Evolutionary conservation across 73 alveolate species (phyloP).

Genomic region (Paramecium octaurelia): DNA sequence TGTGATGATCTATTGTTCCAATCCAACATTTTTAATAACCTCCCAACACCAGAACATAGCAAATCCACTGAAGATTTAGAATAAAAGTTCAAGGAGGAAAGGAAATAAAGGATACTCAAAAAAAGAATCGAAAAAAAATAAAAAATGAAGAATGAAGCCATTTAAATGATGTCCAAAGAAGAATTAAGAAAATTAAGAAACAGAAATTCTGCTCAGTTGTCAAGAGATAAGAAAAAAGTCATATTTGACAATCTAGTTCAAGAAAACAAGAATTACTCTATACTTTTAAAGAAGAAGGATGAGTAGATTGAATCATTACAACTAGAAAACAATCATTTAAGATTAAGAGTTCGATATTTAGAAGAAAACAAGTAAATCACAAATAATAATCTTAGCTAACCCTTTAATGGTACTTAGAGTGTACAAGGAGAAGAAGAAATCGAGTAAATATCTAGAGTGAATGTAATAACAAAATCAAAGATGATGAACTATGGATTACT

Average conservation of each 20-base stretch:
- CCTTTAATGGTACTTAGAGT: neutral
- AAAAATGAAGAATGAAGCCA: neutral
- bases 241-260: neutral
- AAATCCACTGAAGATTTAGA: neutral
- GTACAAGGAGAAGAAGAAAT: neutral
- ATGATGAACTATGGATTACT: slow-evolving; percentile 9
- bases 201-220: neutral
- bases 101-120: neutral
- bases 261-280: neutral
- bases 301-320: neutral
- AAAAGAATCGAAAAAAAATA: neutral
- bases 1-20: neutral
- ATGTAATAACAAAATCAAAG: neutral
- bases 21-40: neutral
- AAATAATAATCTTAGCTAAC: neutral
- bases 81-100: neutral
- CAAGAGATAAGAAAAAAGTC: neutral
- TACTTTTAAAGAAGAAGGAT: neutral
- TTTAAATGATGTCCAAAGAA: neutral
- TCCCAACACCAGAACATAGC: neutral
- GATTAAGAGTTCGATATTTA: neutral
- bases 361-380: neutral
- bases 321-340: neutral
- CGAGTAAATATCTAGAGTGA: neutral
- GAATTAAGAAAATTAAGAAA: neutral